These are phyloP conservation scores for Polygonum maritimum DNA, from an alignment of 148 eudicot species.

Conservation along the genomic window DNA sequence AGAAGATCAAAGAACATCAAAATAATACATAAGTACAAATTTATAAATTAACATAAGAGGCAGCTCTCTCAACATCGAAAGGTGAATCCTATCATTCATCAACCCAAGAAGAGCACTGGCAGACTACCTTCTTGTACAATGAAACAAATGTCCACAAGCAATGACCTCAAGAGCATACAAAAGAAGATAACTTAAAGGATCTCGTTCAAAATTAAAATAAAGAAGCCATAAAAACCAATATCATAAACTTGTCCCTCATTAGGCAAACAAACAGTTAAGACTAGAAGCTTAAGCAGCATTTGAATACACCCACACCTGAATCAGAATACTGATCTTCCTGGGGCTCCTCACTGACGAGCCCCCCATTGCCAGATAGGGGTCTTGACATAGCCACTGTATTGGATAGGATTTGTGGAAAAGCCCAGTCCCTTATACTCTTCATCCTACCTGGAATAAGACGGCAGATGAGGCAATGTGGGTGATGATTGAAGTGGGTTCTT, in stretches of 20 bases:
- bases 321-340: conserved; percentile 28
- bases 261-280: neutral
- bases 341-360: conserved; percentile 34
- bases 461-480: neutral
- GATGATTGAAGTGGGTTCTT: neutral
- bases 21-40: neutral
- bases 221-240: neutral
- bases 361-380: conserved; percentile 47
- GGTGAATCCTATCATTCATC: neutral
- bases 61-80: conserved; percentile 1
- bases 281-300: neutral
- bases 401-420: conserved; percentile 72
- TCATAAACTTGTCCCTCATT: neutral
- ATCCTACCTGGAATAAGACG: conserved; percentile 33
- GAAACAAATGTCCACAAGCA: neutral
- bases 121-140: neutral
- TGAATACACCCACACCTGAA: conserved; percentile 36
- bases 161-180: neutral
- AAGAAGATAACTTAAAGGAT: neutral
- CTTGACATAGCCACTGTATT: conserved; percentile 55
- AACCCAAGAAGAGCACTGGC: neutral
- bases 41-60: neutral
- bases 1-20: neutral
- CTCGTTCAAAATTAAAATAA: neutral
- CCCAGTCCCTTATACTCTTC: conserved; percentile 97